A percentile compares a stretch with the other conserved stretches of the same genome.
These are phyloP conservation scores for Morella rubra DNA, from an alignment of 306 rosid genomes.

Conservation along the genomic window DNA sequence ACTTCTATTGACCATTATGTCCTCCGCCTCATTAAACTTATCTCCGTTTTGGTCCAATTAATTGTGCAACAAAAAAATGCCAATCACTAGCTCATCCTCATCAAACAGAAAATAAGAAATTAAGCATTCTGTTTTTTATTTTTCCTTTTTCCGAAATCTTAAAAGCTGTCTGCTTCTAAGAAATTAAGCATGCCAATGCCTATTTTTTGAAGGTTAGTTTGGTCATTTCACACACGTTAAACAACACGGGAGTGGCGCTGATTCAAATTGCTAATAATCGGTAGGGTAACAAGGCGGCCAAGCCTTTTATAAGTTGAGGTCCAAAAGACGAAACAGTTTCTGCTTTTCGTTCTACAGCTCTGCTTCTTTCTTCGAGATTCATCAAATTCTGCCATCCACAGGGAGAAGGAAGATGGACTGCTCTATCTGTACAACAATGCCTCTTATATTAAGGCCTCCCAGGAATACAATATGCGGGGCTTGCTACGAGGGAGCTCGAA, in stretches of 20 bases:
- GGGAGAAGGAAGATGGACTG: slow-evolving; percentile 56
- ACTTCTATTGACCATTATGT: slow-evolving; percentile 7
- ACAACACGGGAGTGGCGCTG: slow-evolving; percentile 14
- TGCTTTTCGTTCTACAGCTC: slow-evolving; percentile 8
- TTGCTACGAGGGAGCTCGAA: slow-evolving; percentile 78
- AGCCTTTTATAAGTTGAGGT: neutral
- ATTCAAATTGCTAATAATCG: neutral
- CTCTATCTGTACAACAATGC: slow-evolving; percentile 69
- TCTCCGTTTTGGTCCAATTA: too few relatives aligned
- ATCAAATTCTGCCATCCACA: slow-evolving; percentile 4
- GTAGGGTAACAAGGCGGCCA: neutral
- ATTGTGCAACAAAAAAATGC: too few relatives aligned
- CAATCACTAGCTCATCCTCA: too few relatives aligned
- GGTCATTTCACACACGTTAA: slow-evolving; percentile 14
- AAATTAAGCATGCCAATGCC: neutral
- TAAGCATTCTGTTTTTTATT: too few relatives aligned
- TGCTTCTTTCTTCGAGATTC: neutral
- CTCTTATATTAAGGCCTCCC: slow-evolving; percentile 71
- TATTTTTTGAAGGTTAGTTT: neutral
- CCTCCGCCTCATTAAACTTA: slow-evolving; percentile 8
- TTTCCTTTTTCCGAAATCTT: too few relatives aligned
- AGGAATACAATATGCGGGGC: slow-evolving; percentile 75
- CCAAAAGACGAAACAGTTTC: slow-evolving; percentile 16
- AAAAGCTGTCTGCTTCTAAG: neutral
- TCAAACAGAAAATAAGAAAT: too few relatives aligned